Evolutionary conservation across 768 basidiomycete species (phyloP).

Genomic region (Lyophyllum atratum): DNA sequence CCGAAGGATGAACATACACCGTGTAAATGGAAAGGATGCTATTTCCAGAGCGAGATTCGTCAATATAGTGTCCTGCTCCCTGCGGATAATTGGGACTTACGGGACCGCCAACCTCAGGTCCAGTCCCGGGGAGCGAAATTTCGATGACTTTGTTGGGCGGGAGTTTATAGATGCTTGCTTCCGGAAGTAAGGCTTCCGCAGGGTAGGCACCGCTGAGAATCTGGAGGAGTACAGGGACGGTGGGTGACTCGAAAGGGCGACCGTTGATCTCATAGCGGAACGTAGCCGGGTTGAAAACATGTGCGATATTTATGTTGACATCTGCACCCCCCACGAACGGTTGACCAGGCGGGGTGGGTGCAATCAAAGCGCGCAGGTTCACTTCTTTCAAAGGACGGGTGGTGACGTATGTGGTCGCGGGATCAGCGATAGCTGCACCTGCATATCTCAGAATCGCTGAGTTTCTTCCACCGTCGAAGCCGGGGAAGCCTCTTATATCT

Average conservation of each 20-base stretch:
- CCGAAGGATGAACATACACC: constrained; percentile 20
- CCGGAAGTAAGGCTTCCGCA: background rate
- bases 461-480: constrained; percentile 39
- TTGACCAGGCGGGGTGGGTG: background rate
- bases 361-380: background rate
- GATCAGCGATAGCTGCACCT: constrained; percentile 45
- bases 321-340: background rate
- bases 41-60: background rate
- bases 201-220: background rate
- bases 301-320: background rate
- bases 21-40: constrained; percentile 33
- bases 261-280: background rate
- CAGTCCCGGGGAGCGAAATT: background rate
- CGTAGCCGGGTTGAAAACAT: background rate
- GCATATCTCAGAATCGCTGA: constrained; percentile 52
- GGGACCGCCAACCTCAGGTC: background rate
- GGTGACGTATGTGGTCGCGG: constrained; percentile 28
- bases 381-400: constrained; percentile 5
- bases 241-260: background rate
- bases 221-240: background rate
- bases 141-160: background rate
- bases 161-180: background rate
- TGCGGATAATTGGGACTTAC: background rate
- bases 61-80: background rate
- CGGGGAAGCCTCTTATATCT: constrained; percentile 20